Evolutionary conservation across 140 eudicot species (phyloP).

Genomic region (Stevia rebaudiana): DNA sequence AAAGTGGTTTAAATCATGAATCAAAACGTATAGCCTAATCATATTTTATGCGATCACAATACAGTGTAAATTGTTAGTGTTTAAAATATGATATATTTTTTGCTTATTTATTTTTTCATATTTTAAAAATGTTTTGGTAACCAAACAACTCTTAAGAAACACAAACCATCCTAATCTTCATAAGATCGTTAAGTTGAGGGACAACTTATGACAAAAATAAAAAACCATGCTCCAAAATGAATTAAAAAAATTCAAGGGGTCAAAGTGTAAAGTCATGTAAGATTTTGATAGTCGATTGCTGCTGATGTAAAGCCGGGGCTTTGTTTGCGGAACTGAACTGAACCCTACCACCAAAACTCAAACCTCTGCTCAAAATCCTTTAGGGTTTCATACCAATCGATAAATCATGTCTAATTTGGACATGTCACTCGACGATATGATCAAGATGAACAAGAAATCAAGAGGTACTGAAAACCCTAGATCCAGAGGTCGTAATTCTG

Average conservation of each 20-base stretch:
- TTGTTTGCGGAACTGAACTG: background rate
- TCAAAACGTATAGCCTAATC: too few species aligned
- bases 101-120: too few species aligned
- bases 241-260: background rate
- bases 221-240: background rate
- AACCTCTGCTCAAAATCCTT: background rate
- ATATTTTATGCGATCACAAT: too few species aligned
- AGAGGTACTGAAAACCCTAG: conserved; percentile 30
- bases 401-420: conserved; percentile 44
- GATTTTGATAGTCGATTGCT: background rate
- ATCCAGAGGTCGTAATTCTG: conserved; percentile 42
- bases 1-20: too few species aligned
- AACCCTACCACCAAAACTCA: conserved; percentile 22
- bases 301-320: background rate
- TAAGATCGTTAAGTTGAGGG: background rate
- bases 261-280: background rate
- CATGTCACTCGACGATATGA: conserved; percentile 56
- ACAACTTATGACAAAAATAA: background rate
- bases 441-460: conserved; percentile 45
- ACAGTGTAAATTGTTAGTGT: too few species aligned
- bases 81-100: too few species aligned
- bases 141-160: too few species aligned
- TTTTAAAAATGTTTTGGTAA: too few species aligned
- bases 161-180: too few species aligned
- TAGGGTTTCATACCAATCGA: conserved; percentile 19